These are phyloP conservation scores for Castanea crenata DNA, from an alignment of 306 rosid species.

Conservation along the genomic window DNA sequence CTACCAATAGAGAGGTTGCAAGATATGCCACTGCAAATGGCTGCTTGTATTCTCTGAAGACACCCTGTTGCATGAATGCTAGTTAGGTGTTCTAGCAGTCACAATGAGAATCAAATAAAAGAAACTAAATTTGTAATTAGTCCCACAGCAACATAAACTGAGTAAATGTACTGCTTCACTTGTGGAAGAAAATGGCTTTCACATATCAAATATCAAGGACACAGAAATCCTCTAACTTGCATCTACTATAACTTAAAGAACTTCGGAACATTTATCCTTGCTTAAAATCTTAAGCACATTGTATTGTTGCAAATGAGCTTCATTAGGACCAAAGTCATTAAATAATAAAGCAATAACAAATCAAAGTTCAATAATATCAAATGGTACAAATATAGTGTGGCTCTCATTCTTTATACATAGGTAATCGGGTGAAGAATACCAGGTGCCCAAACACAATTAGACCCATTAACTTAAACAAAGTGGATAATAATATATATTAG, in stretches of 20 bases:
- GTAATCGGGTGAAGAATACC: too few species aligned
- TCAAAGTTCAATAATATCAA: neutral
- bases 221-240: neutral
- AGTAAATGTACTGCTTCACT: neutral
- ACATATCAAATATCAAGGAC: neutral
- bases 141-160: neutral
- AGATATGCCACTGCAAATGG: slow-evolving; percentile 31
- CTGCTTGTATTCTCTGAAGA: slow-evolving; percentile 30
- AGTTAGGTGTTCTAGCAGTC: slow-evolving; percentile 6
- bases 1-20: slow-evolving; percentile 25
- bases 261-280: too few species aligned
- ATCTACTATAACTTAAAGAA: too few species aligned
- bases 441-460: too few species aligned
- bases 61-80: slow-evolving; percentile 14
- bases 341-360: neutral
- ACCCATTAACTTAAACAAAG: too few species aligned
- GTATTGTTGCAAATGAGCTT: neutral
- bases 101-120: neutral
- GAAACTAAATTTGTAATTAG: neutral
- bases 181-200: neutral
- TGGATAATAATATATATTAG: too few species aligned
- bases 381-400: too few species aligned
- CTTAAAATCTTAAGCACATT: too few species aligned
- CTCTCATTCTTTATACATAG: too few species aligned
- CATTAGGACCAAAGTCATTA: too few species aligned